phyloP scores from a whole-genome alignment of 331 rosid genomes.

The Saraca asoca region DNA sequence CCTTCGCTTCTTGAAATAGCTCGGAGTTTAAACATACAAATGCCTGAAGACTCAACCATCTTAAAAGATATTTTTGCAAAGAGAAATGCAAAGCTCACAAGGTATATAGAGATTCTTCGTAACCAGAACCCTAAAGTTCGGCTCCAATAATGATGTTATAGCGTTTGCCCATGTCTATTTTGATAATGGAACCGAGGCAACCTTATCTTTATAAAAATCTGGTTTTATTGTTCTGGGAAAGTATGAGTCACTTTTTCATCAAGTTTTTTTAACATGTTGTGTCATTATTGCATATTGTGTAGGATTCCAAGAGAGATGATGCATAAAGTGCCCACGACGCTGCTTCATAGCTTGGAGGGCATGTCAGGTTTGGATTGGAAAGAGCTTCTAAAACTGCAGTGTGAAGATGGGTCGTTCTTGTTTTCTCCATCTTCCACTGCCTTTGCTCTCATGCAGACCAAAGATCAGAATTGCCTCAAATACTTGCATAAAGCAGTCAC shows the following conservation, averaged over 20 bases:
- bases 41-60: slow-evolving; percentile 41
- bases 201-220: slow-evolving; percentile 3
- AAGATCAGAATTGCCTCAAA: slow-evolving; percentile 43
- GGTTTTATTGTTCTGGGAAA: not conserved
- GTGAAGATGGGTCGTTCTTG: slow-evolving; percentile 59
- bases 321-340: slow-evolving; percentile 57
- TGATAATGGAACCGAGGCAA: too few relatives aligned
- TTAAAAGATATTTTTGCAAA: slow-evolving; percentile 46
- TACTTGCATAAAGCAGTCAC: slow-evolving; percentile 42
- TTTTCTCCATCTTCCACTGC: slow-evolving; percentile 68
- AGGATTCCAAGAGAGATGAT: slow-evolving; percentile 64
- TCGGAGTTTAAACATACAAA: slow-evolving; percentile 37
- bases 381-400: slow-evolving; percentile 58
- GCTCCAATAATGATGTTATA: too few relatives aligned
- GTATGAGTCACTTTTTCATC: not conserved
- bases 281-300: too few relatives aligned
- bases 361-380: slow-evolving; percentile 59
- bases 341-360: slow-evolving; percentile 68
- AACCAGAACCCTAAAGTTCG: too few relatives aligned
- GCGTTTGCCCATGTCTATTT: not conserved
- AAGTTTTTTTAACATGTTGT: too few relatives aligned
- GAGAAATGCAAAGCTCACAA: slow-evolving; percentile 49
- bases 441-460: slow-evolving; percentile 55
- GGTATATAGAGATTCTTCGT: slow-evolving; percentile 21
- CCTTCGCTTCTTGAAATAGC: slow-evolving; percentile 56